Percentiles rank a stretch among this genome's conserved stretches.
These are phyloP conservation scores for Hyaloscypha bicolor DNA, from an alignment of 495 filamentous ascomycete genomes.

Conservation along the genomic window DNA sequence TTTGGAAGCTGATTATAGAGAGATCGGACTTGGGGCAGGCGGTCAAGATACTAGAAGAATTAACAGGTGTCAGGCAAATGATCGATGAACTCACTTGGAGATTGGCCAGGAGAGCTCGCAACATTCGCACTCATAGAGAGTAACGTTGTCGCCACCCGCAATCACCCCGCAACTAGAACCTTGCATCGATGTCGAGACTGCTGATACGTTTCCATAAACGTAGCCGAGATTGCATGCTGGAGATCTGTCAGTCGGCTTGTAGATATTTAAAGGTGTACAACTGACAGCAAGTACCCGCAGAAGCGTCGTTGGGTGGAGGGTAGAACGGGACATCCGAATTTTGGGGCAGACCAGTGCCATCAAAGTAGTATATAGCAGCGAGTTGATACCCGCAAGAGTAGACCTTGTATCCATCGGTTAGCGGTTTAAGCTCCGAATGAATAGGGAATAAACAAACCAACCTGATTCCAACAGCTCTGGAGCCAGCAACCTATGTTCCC, in stretches of 20 bases:
- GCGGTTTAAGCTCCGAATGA: too few relatives aligned
- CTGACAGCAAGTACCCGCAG: conserved; percentile 9
- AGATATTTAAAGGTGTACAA: neutral
- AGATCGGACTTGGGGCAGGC: conserved; percentile 13
- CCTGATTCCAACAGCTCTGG: conserved; percentile 21
- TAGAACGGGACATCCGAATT: conserved; percentile 7
- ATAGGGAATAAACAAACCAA: neutral
- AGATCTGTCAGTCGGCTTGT: neutral
- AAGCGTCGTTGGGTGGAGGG: conserved; percentile 4
- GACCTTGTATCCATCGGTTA: neutral
- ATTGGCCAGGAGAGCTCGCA: neutral
- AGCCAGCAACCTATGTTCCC: conserved; percentile 15
- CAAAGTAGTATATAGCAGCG: conserved; percentile 3
- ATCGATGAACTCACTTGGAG: neutral
- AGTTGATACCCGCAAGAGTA: conserved; percentile 19
- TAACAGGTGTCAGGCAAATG: neutral
- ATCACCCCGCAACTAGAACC: neutral
- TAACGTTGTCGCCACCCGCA: neutral
- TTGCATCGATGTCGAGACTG: neutral
- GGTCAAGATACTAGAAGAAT: conserved; percentile 4
- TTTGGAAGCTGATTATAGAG: conserved; percentile 5
- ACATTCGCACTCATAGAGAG: neutral
- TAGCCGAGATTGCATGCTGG: conserved; percentile 12
- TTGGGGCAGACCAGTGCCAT: neutral
- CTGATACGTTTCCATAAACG: conserved; percentile 13